phyloP scores from a whole-genome alignment of 352 stramenopile genomes.

The Globisporangium cylindrosporum region DNA sequence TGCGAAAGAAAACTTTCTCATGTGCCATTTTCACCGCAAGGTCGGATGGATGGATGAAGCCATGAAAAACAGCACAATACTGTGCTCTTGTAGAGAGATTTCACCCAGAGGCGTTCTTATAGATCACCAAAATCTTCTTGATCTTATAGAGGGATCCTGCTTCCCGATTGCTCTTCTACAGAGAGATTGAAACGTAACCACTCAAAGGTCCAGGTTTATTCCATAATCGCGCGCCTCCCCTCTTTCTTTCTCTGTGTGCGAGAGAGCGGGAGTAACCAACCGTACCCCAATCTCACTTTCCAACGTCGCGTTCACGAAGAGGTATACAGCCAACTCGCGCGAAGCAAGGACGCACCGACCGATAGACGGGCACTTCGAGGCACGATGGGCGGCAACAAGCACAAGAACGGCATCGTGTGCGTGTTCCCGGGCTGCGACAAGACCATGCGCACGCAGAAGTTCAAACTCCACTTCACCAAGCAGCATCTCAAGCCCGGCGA shows the following conservation, averaged over 20 bases:
- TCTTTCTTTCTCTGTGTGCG: neutral
- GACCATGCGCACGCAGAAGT: slow-evolving; percentile 86
- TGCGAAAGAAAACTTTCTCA: neutral
- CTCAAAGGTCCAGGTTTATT: slow-evolving; percentile 2
- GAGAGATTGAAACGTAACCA: slow-evolving; percentile 22
- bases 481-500: slow-evolving; percentile 71
- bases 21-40: neutral
- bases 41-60: neutral
- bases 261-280: slow-evolving; percentile 1
- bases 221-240: neutral
- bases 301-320: slow-evolving; percentile 5
- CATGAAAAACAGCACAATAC: neutral
- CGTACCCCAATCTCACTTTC: slow-evolving; percentile 7
- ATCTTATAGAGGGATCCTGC: slow-evolving; percentile 22
- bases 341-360: neutral
- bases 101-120: neutral
- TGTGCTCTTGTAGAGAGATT: neutral
- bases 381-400: slow-evolving; percentile 80
- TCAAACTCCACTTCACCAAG: slow-evolving; percentile 84
- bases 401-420: slow-evolving; percentile 88
- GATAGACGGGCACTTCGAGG: neutral
- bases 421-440: slow-evolving; percentile 78
- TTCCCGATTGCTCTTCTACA: slow-evolving; percentile 27
- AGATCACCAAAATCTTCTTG: neutral
- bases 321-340: neutral